Percentiles rank a stretch among this genome's conserved stretches.
Conservation (phyloP, 2,329 filamentous ascomycete genomes). For the Fusarium buharicum region DNA sequence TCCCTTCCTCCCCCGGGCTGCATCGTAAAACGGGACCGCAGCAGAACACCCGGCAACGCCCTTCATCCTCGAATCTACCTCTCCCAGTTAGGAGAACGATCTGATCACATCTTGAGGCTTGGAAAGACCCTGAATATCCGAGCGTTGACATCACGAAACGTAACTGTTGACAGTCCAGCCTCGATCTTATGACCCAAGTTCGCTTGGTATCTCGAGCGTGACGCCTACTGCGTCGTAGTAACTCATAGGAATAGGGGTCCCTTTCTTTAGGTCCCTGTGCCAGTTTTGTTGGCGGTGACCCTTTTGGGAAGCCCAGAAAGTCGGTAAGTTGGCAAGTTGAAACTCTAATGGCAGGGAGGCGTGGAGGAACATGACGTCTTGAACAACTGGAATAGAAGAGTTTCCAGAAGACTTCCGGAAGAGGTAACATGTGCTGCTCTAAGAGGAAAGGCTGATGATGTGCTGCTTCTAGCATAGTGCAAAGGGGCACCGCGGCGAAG, state of each 20-base stretch:
- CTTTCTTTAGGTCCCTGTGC: constrained; percentile 26
- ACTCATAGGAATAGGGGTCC: not conserved
- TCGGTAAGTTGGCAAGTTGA: constrained; percentile 38
- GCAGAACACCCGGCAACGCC: not conserved
- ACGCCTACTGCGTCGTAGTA: constrained; percentile 10
- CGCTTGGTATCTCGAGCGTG: constrained; percentile 12
- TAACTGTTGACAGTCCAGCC: constrained; percentile 21
- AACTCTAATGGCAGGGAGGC: constrained; percentile 34
- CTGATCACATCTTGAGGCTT: constrained; percentile 9
- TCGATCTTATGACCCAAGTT: constrained; percentile 14
- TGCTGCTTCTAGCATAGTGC: constrained; percentile 6
- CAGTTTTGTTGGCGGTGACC: constrained; percentile 33
- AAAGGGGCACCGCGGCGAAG: constrained; percentile 14
- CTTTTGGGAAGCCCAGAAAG: constrained; percentile 23
- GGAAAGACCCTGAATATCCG: constrained; percentile 1
- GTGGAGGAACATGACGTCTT: constrained; percentile 4
- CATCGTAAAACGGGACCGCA: not conserved
- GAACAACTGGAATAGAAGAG: constrained; percentile 1
- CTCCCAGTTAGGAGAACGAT: constrained; percentile 10
- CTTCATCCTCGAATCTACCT: constrained; percentile 3
- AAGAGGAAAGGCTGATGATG: constrained; percentile 19
- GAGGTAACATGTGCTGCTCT: constrained; percentile 15
- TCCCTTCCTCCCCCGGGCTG: not conserved
- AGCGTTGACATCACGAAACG: constrained; percentile 30
- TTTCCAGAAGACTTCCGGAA: constrained; percentile 44